Conservation (phyloP, 148 eudicot species). For the Fagopyrum tataricum region DNA sequence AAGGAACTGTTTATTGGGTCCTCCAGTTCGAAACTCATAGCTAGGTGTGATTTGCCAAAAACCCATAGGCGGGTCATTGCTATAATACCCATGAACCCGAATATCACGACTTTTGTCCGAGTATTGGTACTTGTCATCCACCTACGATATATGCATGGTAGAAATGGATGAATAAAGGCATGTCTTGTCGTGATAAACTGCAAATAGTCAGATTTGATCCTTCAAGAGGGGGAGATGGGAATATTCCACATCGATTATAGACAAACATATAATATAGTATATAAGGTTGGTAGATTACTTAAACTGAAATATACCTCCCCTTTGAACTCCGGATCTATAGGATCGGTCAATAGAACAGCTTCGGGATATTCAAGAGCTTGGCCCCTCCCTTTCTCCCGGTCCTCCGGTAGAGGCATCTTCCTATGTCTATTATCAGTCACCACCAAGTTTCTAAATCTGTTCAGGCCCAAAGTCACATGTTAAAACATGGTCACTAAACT, state of each 20-base stretch:
- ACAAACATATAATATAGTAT: background rate
- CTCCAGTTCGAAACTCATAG: slow-evolving; percentile 64
- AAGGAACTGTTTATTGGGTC: slow-evolving; percentile 68
- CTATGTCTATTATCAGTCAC: slow-evolving; percentile 39
- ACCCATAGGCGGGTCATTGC: slow-evolving; percentile 37
- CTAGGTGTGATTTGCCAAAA: slow-evolving; percentile 91
- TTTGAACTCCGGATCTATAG: slow-evolving; percentile 29
- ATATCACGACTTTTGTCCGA: slow-evolving; percentile 56
- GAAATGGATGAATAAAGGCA: background rate
- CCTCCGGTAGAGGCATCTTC: slow-evolving; percentile 49
- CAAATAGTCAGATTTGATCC: too few relatives aligned
- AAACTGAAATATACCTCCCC: slow-evolving; percentile 33
- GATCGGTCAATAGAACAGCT: slow-evolving; percentile 37
- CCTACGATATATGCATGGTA: slow-evolving; percentile 25
- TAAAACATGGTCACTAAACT: background rate
- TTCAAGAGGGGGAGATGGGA: too few relatives aligned
- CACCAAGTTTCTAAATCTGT: slow-evolving; percentile 43
- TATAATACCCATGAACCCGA: slow-evolving; percentile 69
- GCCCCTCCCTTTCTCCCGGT: slow-evolving; percentile 31
- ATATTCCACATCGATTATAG: too few relatives aligned
- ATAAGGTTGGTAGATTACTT: background rate
- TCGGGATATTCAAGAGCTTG: slow-evolving; percentile 38
- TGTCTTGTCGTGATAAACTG: too few relatives aligned
- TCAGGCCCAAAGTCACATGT: background rate
- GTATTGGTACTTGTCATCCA: slow-evolving; percentile 84